A percentile compares a stretch with the other conserved stretches of the same genome.
These are phyloP conservation scores for Rhizopus delemar DNA, from an alignment of 371 early-diverging fungal species.

Conservation along the genomic window DNA sequence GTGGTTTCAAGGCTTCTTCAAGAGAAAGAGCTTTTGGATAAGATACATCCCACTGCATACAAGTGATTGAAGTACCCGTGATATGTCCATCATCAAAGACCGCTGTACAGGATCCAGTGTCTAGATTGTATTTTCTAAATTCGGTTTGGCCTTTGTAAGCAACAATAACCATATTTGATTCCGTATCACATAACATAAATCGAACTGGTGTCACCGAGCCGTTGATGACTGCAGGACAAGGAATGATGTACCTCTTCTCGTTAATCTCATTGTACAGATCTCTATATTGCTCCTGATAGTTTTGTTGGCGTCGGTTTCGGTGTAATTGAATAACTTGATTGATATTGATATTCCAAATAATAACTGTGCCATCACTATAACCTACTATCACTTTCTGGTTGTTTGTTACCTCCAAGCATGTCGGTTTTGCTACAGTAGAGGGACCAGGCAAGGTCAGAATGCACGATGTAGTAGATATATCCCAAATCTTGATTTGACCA, in stretches of 20 bases:
- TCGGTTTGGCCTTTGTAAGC: conserved; percentile 24
- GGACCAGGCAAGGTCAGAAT: conserved; percentile 28
- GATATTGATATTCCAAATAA: conserved; percentile 41
- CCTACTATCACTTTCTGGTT: conserved; percentile 44
- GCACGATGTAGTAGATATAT: conserved; percentile 28
- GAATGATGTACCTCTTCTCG: conserved; percentile 20
- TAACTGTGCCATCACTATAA: conserved; percentile 41
- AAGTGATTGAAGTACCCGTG: conserved; percentile 29
- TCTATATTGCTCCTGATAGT: conserved; percentile 2
- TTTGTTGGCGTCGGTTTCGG: conserved; percentile 13
- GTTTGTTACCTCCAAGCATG: conserved; percentile 23
- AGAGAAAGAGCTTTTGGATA: not conserved
- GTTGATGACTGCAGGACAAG: conserved; percentile 9
- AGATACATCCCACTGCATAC: conserved; percentile 44
- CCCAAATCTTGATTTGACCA: conserved; percentile 46
- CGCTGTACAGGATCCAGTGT: conserved; percentile 29
- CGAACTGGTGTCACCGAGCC: not conserved
- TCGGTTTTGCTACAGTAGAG: conserved; percentile 23
- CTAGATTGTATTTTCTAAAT: conserved; percentile 32
- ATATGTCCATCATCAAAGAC: conserved; percentile 32
- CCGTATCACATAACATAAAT: conserved; percentile 33
- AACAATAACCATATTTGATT: conserved; percentile 29
- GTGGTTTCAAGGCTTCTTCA: conserved; percentile 28
- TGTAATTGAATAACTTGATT: conserved; percentile 15
- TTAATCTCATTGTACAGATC: conserved; percentile 5